phyloP scores from a whole-genome alignment of 495 filamentous ascomycete species.

The Entonaema liquescens region DNA sequence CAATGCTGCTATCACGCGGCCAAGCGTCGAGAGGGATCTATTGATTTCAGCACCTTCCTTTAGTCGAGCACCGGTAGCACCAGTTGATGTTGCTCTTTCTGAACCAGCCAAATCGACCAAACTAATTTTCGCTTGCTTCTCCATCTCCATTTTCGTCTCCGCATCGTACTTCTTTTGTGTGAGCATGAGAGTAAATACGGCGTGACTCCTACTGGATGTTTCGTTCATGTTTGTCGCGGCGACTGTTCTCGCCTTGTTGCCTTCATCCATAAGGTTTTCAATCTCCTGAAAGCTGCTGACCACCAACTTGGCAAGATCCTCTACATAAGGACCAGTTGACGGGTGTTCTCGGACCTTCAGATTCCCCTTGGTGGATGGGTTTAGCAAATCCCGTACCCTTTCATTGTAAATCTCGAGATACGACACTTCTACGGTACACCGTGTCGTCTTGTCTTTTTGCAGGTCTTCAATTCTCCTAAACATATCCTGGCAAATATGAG shows the following conservation, averaged over 20 bases:
- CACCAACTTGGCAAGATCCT: constrained; percentile 96
- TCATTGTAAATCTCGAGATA: constrained; percentile 99
- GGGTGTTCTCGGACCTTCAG: constrained; percentile 97
- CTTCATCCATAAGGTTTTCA: constrained; percentile 98
- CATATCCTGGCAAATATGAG: constrained; percentile 98
- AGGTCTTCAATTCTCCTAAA: constrained; percentile 82
- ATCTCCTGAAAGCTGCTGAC: constrained; percentile 97
- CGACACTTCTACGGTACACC: constrained; percentile 95
- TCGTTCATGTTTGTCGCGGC: constrained; percentile 99
- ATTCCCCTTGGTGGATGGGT: constrained; percentile 95
- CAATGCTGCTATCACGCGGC: constrained; percentile 96
- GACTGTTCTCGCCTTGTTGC: constrained; percentile 97
- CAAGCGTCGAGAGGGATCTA: constrained; percentile 92
- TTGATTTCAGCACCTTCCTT: constrained; percentile 99
- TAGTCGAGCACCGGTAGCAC: constrained; percentile 91
- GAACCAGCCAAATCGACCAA: constrained; percentile 98
- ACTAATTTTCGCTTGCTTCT: constrained; percentile 98
- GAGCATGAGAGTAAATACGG: constrained; percentile 95
- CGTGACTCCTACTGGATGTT: constrained; percentile 96
- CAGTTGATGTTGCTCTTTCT: constrained; percentile 93
- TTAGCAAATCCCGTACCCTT: constrained; percentile 93
- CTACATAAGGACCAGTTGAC: constrained; percentile 95
- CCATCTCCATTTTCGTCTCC: constrained; percentile 94
- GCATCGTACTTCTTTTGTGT: constrained; percentile 93
- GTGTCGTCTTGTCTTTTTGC: constrained; percentile 78